Evolutionary conservation across 495 filamentous ascomycete genomes (phyloP).

Genomic region (Aspergillus asperescens): DNA sequence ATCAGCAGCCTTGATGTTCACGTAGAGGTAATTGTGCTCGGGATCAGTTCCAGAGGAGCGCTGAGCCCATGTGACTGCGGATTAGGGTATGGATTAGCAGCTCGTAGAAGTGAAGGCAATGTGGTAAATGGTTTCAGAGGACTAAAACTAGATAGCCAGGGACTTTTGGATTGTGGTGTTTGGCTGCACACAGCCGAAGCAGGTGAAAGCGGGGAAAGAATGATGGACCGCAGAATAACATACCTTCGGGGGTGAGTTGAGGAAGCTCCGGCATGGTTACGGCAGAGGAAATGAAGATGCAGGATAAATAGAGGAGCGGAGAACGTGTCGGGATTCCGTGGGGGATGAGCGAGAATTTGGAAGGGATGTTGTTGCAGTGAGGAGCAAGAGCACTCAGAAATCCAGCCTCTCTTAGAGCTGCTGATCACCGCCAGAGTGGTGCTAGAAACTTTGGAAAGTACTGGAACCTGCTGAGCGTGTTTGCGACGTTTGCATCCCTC

Average conservation of each 20-base stretch:
- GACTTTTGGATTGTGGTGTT: neutral
- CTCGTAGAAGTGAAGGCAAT: neutral
- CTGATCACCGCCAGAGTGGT: constrained; percentile 16
- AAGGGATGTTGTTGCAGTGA: constrained; percentile 12
- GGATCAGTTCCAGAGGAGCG: constrained; percentile 76
- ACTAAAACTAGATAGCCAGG: neutral
- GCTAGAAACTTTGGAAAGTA: constrained; percentile 31
- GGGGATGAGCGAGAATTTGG: constrained; percentile 11
- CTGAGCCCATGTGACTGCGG: constrained; percentile 90
- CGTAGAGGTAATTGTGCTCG: constrained; percentile 86
- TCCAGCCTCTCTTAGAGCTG: constrained; percentile 16
- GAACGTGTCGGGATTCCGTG: neutral
- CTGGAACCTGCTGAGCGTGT: constrained; percentile 32
- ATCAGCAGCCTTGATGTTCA: constrained; percentile 83
- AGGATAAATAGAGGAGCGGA: constrained; percentile 10
- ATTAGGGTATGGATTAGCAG: constrained; percentile 19
- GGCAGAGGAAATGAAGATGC: constrained; percentile 11
- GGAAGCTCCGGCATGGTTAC: constrained; percentile 29
- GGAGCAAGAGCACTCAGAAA: constrained; percentile 13
- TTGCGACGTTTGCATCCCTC: constrained; percentile 32
- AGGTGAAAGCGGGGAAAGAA: constrained; percentile 35
- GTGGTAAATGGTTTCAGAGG: neutral
- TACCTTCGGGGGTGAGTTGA: constrained; percentile 39
- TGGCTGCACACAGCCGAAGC: constrained; percentile 8
- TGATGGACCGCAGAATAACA: constrained; percentile 22